phyloP scores from a whole-genome alignment of 371 early-diverging fungal genomes.

The Syncephalis fuscata region DNA sequence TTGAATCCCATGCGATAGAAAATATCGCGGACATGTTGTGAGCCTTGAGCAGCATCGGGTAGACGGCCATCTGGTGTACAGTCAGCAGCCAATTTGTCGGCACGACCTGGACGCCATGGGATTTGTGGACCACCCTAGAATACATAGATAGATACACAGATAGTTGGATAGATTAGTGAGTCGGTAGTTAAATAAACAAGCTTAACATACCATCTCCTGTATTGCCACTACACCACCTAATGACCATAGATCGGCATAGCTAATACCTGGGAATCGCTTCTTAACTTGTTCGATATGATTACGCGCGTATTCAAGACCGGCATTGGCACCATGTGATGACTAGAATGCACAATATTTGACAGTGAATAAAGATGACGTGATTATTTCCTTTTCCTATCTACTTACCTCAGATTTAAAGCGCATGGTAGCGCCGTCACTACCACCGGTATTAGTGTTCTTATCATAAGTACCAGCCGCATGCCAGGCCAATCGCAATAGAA shows the following conservation, averaged over 20 bases:
- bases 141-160: conserved; percentile 7
- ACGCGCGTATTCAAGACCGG: conserved; percentile 69
- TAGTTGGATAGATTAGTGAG: background rate
- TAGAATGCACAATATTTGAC: no score
- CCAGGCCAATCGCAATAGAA: conserved; percentile 85
- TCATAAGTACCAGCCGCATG: conserved; percentile 90
- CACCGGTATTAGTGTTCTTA: conserved; percentile 62
- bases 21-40: conserved; percentile 56
- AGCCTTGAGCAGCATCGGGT: conserved; percentile 70
- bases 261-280: conserved; percentile 63
- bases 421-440: conserved; percentile 87
- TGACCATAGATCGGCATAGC: conserved; percentile 88
- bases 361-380: no score
- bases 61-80: conserved; percentile 84
- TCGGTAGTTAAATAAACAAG: no score
- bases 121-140: conserved; percentile 64
- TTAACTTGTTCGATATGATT: conserved; percentile 69
- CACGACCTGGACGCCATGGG: conserved; percentile 80
- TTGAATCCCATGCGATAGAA: conserved; percentile 93
- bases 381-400: no score
- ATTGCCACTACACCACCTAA: conserved; percentile 82
- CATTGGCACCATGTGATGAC: conserved; percentile 65
- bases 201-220: conserved; percentile 51
- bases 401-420: conserved; percentile 47
- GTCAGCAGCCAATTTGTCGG: conserved; percentile 25